Base-by-base conservation (phyloP, 345 rosid species). In the Gossypioides kirkii region DNA sequence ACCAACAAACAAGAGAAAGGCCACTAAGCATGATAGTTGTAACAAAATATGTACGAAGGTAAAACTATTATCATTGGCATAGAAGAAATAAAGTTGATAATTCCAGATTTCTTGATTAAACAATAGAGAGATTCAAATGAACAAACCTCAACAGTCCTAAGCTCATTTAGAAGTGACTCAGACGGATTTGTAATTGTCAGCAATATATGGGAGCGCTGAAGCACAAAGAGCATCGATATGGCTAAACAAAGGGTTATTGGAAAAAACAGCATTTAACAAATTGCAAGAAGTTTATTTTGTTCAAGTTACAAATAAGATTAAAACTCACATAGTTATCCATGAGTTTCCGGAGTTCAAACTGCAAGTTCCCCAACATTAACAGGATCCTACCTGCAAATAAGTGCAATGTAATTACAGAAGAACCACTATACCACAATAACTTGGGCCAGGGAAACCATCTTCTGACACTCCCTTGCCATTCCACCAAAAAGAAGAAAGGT, bases 121-220 rank as follows among this genome's bases (percentile, higher is more conserved):
- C 52, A 79, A 74, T 10, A 67, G 14, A 71, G 71, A 49, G 62
- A 76, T 47, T 13, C 2, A 60, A 20, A 55, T 38, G 56, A 76
- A 81, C 93, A 56, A 78, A 96, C 99, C 99, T 96, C 99, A 72
- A 93, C 97, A 25, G 90, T 88, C 71, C 97, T 93, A 20, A 96
- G 97, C 72, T 96, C 98, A 80, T 81, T 89, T 67, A 96, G 89
- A 82, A 93, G 89, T 20, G 97, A 91, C 76, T 96, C 99, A 4
- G 98, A 87, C 16, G 99, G 98, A 52, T 85, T 78, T 46, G 98
- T 93, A 80, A 96, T 89, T n/a, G 99, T 96, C 75, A 81, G 66
- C 69, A 87, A 71, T 81, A 96, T 78, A 84, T 93, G 89, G 64
- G 89, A 83, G n/a, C 99, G 94, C 99, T 96, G 94, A 76, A 79